phyloP scores from a whole-genome alignment of 2,329 filamentous ascomycete genomes.

The Xylaria sp. region DNA sequence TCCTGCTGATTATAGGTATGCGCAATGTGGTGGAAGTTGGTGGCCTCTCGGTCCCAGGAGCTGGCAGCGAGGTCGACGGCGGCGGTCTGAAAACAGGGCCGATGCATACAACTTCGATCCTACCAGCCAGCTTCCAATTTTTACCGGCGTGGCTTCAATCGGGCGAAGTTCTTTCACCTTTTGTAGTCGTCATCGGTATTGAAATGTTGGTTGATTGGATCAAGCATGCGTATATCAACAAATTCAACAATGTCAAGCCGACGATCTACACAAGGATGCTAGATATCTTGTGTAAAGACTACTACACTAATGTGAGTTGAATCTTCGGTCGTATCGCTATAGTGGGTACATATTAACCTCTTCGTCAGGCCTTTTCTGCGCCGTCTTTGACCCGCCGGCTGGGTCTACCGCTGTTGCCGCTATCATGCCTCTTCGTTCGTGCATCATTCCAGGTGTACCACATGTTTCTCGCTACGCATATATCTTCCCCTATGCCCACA shows the following conservation, averaged over 20 bases:
- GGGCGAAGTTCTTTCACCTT: slow-evolving; percentile 90
- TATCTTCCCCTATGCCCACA: slow-evolving; percentile 77
- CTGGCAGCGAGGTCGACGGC: slow-evolving; percentile 60
- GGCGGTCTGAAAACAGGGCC: slow-evolving; percentile 67
- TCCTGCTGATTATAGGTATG: slow-evolving; percentile 94
- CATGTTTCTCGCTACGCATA: slow-evolving; percentile 92
- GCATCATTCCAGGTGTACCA: slow-evolving; percentile 96
- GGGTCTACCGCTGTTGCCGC: slow-evolving; percentile 88
- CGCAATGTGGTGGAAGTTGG: slow-evolving; percentile 97
- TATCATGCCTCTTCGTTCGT: slow-evolving; percentile 94
- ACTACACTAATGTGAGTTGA: slow-evolving; percentile 84
- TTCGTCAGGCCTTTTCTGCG: slow-evolving; percentile 80
- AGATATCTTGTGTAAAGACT: slow-evolving; percentile 95
- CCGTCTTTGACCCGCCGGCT: slow-evolving; percentile 90
- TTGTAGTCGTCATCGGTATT: slow-evolving; percentile 91
- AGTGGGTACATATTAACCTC: not conserved
- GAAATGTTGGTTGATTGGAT: slow-evolving; percentile 98
- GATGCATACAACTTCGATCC: slow-evolving; percentile 75
- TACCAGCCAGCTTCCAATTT: slow-evolving; percentile 91
- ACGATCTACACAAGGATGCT: slow-evolving; percentile 89
- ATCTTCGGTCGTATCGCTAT: not conserved
- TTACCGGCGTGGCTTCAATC: slow-evolving; percentile 81
- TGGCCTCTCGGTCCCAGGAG: slow-evolving; percentile 74
- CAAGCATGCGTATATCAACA: slow-evolving; percentile 97
- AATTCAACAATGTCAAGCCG: slow-evolving; percentile 97